A percentile compares a stretch with the other conserved stretches of the same genome.
These are phyloP conservation scores for Clarireedia hainanense DNA, from an alignment of 2,329 filamentous ascomycete species.

Conservation along the genomic window DNA sequence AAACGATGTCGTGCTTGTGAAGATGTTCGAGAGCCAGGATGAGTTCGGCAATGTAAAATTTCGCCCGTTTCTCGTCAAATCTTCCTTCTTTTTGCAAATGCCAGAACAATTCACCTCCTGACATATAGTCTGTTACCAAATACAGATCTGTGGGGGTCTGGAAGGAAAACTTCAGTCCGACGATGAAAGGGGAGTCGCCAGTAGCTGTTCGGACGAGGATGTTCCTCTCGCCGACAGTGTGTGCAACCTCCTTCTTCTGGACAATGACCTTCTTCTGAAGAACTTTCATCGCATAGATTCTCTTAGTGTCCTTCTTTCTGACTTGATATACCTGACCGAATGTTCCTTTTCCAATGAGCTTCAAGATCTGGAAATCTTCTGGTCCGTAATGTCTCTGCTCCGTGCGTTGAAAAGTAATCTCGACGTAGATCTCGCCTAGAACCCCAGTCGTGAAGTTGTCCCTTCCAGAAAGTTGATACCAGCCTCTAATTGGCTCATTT, in stretches of 20 bases:
- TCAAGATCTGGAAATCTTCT: conserved; percentile 90
- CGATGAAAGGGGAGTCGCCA: conserved; percentile 93
- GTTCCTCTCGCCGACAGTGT: conserved; percentile 94
- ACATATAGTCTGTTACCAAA: conserved; percentile 99
- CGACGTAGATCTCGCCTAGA: conserved; percentile 79
- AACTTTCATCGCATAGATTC: conserved; percentile 99
- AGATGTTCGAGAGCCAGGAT: conserved; percentile 92
- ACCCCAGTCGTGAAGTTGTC: conserved; percentile 65
- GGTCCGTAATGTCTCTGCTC: conserved; percentile 91
- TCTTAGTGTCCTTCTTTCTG: conserved; percentile 88
- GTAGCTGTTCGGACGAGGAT: conserved; percentile 95
- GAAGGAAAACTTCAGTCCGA: conserved; percentile 97
- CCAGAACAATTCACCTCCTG: conserved; percentile 96
- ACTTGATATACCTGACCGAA: conserved; percentile 99
- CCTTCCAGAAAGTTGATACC: conserved; percentile 75
- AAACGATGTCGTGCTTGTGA: conserved; percentile 95
- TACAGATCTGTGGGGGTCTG: conserved; percentile 95
- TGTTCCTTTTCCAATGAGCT: conserved; percentile 94
- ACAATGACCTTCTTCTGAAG: conserved; percentile 99
- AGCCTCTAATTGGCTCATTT: conserved; percentile 67
- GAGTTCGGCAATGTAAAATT: conserved; percentile 98
- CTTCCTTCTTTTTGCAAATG: conserved; percentile 95
- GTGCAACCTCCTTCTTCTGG: conserved; percentile 98
- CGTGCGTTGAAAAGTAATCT: conserved; percentile 76
- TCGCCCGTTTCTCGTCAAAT: conserved; percentile 88